Conservation (phyloP, 176 grass and related monocot species). For the Microstegium vimineum region DNA sequence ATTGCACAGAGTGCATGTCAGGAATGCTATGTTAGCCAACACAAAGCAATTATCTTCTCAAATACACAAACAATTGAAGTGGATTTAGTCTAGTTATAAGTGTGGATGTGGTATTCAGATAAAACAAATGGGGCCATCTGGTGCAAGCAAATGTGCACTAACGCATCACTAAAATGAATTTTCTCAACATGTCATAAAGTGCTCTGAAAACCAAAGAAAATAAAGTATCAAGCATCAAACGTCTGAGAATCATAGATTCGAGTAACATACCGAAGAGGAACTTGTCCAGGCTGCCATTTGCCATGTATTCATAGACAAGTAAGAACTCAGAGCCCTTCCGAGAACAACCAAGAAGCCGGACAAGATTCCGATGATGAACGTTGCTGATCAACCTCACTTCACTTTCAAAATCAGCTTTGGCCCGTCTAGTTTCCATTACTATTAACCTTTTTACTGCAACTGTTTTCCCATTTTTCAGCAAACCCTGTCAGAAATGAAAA, state of each 20-base stretch:
- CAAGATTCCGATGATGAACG: constrained; percentile 81
- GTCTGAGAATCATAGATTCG: neutral
- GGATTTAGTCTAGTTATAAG: neutral
- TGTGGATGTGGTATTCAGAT: neutral
- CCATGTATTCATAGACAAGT: constrained; percentile 94
- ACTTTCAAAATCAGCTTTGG: constrained; percentile 58
- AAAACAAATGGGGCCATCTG: neutral
- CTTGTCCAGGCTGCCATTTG: constrained; percentile 82
- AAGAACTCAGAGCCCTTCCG: constrained; percentile 57
- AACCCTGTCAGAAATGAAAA: constrained; percentile 39
- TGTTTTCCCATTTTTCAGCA: constrained; percentile 74
- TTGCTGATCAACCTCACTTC: constrained; percentile 94
- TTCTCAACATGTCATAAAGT: neutral
- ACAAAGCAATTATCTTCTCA: neutral
- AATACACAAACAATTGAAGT: neutral
- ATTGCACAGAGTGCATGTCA: constrained; percentile 6
- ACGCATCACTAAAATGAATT: neutral
- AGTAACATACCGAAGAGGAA: constrained; percentile 68
- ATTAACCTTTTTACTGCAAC: constrained; percentile 73
- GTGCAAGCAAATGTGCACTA: neutral
- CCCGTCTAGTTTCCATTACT: constrained; percentile 48
- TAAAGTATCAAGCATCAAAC: constrained; percentile 14
- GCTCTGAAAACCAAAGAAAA: constrained; percentile 23
- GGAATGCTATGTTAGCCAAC: neutral
- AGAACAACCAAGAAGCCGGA: constrained; percentile 77